Evolutionary conservation across 2,329 filamentous ascomycete species (phyloP), one percentile per base, ranked within the genome.

Genomic region (Clonostachys rhizophaga): DNA sequence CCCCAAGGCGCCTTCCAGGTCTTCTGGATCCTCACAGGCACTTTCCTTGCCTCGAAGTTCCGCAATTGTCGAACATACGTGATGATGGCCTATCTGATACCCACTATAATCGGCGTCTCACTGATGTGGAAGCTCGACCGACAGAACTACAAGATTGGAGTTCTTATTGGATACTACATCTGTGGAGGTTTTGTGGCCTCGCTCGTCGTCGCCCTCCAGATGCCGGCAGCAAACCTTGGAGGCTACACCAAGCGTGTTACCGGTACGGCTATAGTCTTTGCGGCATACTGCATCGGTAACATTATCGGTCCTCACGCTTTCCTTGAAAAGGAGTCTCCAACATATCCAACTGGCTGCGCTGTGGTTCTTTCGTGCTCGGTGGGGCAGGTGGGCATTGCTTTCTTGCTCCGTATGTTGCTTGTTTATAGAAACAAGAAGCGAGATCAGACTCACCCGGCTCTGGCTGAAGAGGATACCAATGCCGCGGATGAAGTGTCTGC

Each of bases 1-100:
- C 79, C 78, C 0, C 69, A 73, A 40, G 78, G 78, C 6, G 72
- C 66, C 2, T 79, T 76, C 53, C 75, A 78, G 47, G 66, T 78
- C 4, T 57, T 78, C n/a, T 78, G 67, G 52, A 72, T 82, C 35
- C 67, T 81, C 10, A 66, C 68, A 0, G 78, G 77, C 3, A 71
- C 76, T 2, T 81, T 64, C 44, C 55, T 78, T 3, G 76, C 79
- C 0, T 73, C 74, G 4, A 66, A 62, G n/a, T 64, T 78, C 50
- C 68, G 65, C 45, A 78, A 81, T 43, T 59, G 64, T 4, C 68
- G 77, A 5, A 81, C 77, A 0, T 61, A 67, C 18, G 67, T 79
- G 46, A 81, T 81, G 77, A 64, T 67, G 4, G 44, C 71, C 0
- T 81, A 77, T 54, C 57, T 80, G 5, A 42, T 74, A 12, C 78